These are phyloP conservation scores for Glarea lozoyensis DNA, from an alignment of 495 filamentous ascomycete species.

Conservation along the genomic window DNA sequence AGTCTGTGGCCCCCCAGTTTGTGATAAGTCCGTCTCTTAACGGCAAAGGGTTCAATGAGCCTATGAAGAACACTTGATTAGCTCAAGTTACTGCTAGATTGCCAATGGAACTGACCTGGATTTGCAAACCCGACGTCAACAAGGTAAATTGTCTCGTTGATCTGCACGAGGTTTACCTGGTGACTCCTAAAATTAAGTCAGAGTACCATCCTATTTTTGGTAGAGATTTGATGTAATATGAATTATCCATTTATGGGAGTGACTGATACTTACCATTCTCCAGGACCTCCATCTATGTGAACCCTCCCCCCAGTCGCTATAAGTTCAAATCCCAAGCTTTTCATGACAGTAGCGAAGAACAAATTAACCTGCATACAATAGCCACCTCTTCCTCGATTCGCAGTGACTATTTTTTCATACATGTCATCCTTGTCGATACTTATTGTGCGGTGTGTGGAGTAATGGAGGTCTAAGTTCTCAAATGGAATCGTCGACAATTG, in stretches of 20 bases:
- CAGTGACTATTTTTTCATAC: constrained; percentile 53
- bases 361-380: constrained; percentile 70
- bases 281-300: constrained; percentile 14
- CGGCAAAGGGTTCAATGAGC: constrained; percentile 16
- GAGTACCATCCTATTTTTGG: not conserved
- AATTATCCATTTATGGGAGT: too few relatives aligned
- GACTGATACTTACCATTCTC: constrained; percentile 21
- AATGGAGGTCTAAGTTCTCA: constrained; percentile 52
- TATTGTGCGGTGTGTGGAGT: constrained; percentile 36
- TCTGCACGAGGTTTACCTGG: constrained; percentile 56
- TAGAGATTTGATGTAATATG: too few relatives aligned
- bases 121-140: constrained; percentile 66
- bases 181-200: constrained; percentile 36
- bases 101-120: too few relatives aligned
- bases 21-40: constrained; percentile 13
- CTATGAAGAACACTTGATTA: too few relatives aligned
- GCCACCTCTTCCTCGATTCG: constrained; percentile 47
- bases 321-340: constrained; percentile 50
- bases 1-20: constrained; percentile 22
- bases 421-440: constrained; percentile 45
- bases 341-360: constrained; percentile 55
- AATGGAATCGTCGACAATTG: constrained; percentile 58
- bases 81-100: too few relatives aligned
- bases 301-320: constrained; percentile 34
- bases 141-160: constrained; percentile 41